Evolutionary conservation across 495 filamentous ascomycete species (phyloP), one percentile per base, ranked within the genome.

Genomic region (Daldinia childiae): DNA sequence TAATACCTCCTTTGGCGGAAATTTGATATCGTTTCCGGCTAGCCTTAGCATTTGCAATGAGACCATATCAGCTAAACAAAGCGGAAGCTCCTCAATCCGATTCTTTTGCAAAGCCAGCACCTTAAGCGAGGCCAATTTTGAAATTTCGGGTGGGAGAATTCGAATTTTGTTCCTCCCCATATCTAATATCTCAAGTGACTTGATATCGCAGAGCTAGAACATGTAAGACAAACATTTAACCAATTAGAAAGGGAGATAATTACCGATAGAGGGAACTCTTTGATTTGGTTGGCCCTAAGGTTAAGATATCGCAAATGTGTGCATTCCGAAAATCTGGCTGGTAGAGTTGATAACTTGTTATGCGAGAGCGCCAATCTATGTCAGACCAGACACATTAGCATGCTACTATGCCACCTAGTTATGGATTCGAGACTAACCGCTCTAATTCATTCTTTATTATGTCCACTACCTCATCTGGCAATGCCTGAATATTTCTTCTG

Each of bases 281-380:
- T 89, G 62, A 98, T 92, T 62, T 87, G 85, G 76, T 99, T 99
- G 52, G 90, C 90, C 68, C 95, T 85, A 58, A 97, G 90, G 74
- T 99, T 99, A n/a, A 99, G 89, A 76, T 99, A 99, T 43, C 92
- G 92, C 52, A 99, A 85, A 62, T 92, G 91, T 34, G 87, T 91
- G 79, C 95, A 97, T 73, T 93, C 90, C n/a, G 91, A 86, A 71
- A 99, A 93, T 34, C 91, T 88, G 34, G 87, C 82, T 0, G 94
- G 93, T 58, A 99, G 90, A 36, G 90, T 87, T 36, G 90, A 86
- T 19, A 97, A 81, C 57, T 90, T 89, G 78, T 99, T 99, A 80
- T 97, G 93, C 15, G 94, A 94, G 55, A 97, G 82, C 19, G 94
- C 94, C 54, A 97, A 87, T 73, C 94, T 97, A 62, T 19, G 24